These are phyloP conservation scores for Pythium aphanidermatum DNA, from an alignment of 352 stramenopile species.

Conservation along the genomic window DNA sequence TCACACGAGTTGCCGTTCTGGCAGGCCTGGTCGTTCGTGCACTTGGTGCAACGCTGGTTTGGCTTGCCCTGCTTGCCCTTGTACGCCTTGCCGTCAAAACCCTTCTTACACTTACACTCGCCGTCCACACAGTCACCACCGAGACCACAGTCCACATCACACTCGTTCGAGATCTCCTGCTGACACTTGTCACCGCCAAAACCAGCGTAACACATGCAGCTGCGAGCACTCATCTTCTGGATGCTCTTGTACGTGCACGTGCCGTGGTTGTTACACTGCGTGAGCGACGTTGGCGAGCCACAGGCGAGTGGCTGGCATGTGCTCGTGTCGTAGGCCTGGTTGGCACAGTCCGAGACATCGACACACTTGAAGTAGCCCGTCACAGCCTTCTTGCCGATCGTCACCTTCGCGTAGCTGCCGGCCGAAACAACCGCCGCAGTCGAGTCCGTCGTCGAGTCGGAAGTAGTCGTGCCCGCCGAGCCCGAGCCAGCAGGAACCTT, in stretches of 20 bases:
- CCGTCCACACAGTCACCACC: slow-evolving; percentile 40
- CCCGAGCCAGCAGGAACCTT: slow-evolving; percentile 3
- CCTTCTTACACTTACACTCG: slow-evolving; percentile 35
- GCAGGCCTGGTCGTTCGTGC: slow-evolving; percentile 30
- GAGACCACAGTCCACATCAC: slow-evolving; percentile 46
- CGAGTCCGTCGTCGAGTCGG: slow-evolving; percentile 5
- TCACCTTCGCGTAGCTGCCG: slow-evolving; percentile 41
- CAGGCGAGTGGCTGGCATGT: slow-evolving; percentile 30
- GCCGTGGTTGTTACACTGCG: slow-evolving; percentile 34
- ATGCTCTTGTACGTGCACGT: slow-evolving; percentile 35
- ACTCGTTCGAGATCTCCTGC: slow-evolving; percentile 32
- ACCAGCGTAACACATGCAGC: slow-evolving; percentile 32
- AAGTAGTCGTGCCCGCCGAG: slow-evolving; percentile 6
- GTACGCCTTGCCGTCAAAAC: slow-evolving; percentile 37
- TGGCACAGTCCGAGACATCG: slow-evolving; percentile 36
- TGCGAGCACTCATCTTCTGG: slow-evolving; percentile 24
- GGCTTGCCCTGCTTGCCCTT: slow-evolving; percentile 38
- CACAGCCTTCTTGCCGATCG: slow-evolving; percentile 43
- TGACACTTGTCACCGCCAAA: slow-evolving; percentile 39
- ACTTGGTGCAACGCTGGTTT: slow-evolving; percentile 37
- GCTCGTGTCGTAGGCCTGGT: slow-evolving; percentile 28
- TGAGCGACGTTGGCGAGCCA: slow-evolving; percentile 18
- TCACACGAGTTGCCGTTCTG: slow-evolving; percentile 33
- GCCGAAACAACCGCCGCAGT: slow-evolving; percentile 20
- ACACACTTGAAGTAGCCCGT: slow-evolving; percentile 39